phyloP scores from a whole-genome alignment of 2,329 filamentous ascomycete species.

The Stagonosporopsis cucurbitacearum region DNA sequence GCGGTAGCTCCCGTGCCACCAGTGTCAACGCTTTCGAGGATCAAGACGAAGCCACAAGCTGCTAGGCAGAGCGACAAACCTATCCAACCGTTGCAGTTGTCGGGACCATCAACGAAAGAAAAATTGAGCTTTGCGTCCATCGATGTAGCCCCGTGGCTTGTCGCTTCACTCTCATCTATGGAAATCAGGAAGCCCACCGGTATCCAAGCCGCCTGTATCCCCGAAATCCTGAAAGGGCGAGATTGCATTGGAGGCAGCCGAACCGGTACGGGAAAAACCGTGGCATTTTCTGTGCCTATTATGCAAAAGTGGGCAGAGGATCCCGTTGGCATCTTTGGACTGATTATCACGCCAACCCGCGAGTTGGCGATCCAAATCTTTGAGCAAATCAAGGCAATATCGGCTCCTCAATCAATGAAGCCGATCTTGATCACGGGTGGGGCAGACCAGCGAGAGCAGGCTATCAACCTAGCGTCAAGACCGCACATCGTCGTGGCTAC shows the following conservation, averaged over 20 bases:
- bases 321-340: constrained; percentile 86
- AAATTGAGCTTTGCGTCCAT: constrained; percentile 74
- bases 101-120: constrained; percentile 24
- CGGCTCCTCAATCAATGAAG: constrained; percentile 85
- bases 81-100: constrained; percentile 3
- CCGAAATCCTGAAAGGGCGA: constrained; percentile 85
- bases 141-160: constrained; percentile 83
- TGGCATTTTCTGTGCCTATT: constrained; percentile 94
- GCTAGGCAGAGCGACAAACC: not conserved
- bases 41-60: constrained; percentile 40
- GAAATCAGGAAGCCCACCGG: constrained; percentile 88
- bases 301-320: constrained; percentile 93
- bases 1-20: constrained; percentile 14
- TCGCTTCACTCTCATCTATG: constrained; percentile 75
- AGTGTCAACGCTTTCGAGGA: constrained; percentile 40
- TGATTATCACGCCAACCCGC: constrained; percentile 76
- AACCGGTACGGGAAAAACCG: constrained; percentile 96
- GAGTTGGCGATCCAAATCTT: constrained; percentile 95
- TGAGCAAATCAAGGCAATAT: constrained; percentile 94
- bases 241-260: constrained; percentile 93
- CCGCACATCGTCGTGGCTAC: constrained; percentile 96
- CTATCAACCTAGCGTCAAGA: constrained; percentile 78
- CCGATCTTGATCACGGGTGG: constrained; percentile 90
- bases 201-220: constrained; percentile 92
- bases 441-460: constrained; percentile 89